Evolutionary conservation across 139 green algal genomes (phyloP).

Genomic region (Picochlorum sp.): DNA sequence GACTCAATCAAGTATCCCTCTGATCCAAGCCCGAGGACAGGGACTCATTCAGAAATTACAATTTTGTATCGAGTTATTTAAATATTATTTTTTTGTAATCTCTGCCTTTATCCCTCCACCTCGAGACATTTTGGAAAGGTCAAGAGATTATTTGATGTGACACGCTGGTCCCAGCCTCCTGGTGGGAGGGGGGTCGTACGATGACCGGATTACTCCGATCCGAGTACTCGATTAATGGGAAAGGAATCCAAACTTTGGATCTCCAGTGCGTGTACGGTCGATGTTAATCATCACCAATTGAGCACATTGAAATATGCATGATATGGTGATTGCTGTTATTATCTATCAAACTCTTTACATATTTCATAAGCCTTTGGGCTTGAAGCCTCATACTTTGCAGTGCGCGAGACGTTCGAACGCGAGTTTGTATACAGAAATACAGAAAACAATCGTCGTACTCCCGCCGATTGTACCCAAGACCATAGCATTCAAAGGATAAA

Average conservation of each 20-base stretch:
- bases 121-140: too few relatives aligned
- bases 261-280: neutral
- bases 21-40: too few relatives aligned
- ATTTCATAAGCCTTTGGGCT: neutral
- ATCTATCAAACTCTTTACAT: neutral
- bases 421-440: too few relatives aligned
- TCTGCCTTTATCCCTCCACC: too few relatives aligned
- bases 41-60: too few relatives aligned
- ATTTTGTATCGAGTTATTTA: too few relatives aligned
- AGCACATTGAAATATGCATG: neutral
- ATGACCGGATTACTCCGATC: neutral
- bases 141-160: too few relatives aligned
- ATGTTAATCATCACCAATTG: neutral
- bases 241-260: too few relatives aligned
- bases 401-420: neutral
- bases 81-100: too few relatives aligned
- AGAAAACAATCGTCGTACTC: neutral
- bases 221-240: too few relatives aligned
- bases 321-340: neutral
- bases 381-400: neutral
- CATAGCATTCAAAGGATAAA: neutral
- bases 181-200: neutral
- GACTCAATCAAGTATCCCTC: too few relatives aligned
- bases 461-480: neutral
- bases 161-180: too few relatives aligned